Evolutionary conservation across 2,329 filamentous ascomycete species (phyloP).

Genomic region (Botrytis cinerea): DNA sequence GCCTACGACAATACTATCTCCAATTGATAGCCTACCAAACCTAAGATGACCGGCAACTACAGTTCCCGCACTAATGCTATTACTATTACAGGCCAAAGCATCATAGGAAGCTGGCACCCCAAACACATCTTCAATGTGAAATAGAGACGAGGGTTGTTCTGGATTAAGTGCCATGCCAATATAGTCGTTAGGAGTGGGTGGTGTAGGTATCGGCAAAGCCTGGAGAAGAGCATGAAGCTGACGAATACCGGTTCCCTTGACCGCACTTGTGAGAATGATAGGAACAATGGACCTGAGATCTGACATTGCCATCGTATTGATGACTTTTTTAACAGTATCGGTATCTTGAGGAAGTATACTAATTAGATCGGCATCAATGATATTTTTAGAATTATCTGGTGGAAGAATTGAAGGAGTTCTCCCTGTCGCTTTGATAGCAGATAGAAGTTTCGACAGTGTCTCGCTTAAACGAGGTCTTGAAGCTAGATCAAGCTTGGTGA

Average conservation of each 20-base stretch:
- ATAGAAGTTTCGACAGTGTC: conserved; percentile 72
- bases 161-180: conserved; percentile 56
- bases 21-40: conserved; percentile 75
- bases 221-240: conserved; percentile 80
- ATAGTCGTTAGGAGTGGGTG: conserved; percentile 55
- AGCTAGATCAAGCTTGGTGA: conserved; percentile 90
- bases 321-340: conserved; percentile 57
- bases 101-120: conserved; percentile 67
- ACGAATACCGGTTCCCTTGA: conserved; percentile 80
- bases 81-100: conserved; percentile 45
- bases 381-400: conserved; percentile 53
- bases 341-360: conserved; percentile 58
- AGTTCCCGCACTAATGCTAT: conserved; percentile 55
- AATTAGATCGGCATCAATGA: conserved; percentile 52
- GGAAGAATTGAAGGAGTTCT: conserved; percentile 74
- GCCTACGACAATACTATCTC: conserved; percentile 76
- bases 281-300: conserved; percentile 61
- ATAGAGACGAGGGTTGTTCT: conserved; percentile 65
- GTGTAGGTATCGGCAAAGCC: conserved; percentile 68
- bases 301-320: conserved; percentile 51
- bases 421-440: conserved; percentile 73
- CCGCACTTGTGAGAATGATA: conserved; percentile 83
- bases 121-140: conserved; percentile 91
- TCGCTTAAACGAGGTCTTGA: conserved; percentile 69
- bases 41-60: conserved; percentile 84